phyloP scores from a whole-genome alignment of 2,329 filamentous ascomycete genomes.

The Tolypocladium ovalisporum region DNA sequence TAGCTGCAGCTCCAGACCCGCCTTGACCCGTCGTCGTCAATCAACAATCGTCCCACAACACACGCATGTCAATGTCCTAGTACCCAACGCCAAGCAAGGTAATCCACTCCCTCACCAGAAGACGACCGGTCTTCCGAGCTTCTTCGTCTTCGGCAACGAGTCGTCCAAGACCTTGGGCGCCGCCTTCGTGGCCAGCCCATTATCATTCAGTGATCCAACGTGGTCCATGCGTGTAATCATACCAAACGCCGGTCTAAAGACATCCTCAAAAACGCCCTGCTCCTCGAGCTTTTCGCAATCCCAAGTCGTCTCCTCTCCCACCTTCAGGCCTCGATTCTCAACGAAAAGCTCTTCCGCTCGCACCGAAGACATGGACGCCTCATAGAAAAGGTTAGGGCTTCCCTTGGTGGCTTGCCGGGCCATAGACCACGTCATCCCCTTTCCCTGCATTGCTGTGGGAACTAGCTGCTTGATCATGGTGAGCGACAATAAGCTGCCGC shows the following conservation, averaged over 20 bases:
- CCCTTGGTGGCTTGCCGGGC: background rate
- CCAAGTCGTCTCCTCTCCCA: slow-evolving; percentile 16
- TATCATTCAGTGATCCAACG: slow-evolving; percentile 17
- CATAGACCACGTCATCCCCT: slow-evolving; percentile 2
- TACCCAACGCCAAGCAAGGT: too few relatives aligned
- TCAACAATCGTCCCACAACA: too few relatives aligned
- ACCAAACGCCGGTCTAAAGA: slow-evolving; percentile 16
- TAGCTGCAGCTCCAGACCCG: too few relatives aligned
- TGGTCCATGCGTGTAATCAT: slow-evolving; percentile 21
- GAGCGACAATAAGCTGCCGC: slow-evolving; percentile 11
- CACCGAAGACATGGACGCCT: slow-evolving; percentile 15
- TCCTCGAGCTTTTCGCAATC: slow-evolving; percentile 9
- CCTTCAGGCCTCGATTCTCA: slow-evolving; percentile 14
- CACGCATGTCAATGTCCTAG: too few relatives aligned
- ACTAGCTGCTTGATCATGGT: slow-evolving; percentile 11
- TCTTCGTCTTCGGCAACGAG: background rate
- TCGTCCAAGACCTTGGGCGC: background rate
- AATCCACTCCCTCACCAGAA: slow-evolving; percentile 10
- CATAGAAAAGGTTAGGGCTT: slow-evolving; percentile 13
- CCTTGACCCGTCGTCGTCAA: too few relatives aligned
- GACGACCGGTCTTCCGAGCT: background rate
- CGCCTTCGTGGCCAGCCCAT: slow-evolving; percentile 5
- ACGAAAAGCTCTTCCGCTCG: slow-evolving; percentile 8
- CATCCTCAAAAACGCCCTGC: slow-evolving; percentile 11
- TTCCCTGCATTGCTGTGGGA: background rate